Conservation (phyloP, 2,329 filamentous ascomycete species). For the Fusarium sp. region DNA sequence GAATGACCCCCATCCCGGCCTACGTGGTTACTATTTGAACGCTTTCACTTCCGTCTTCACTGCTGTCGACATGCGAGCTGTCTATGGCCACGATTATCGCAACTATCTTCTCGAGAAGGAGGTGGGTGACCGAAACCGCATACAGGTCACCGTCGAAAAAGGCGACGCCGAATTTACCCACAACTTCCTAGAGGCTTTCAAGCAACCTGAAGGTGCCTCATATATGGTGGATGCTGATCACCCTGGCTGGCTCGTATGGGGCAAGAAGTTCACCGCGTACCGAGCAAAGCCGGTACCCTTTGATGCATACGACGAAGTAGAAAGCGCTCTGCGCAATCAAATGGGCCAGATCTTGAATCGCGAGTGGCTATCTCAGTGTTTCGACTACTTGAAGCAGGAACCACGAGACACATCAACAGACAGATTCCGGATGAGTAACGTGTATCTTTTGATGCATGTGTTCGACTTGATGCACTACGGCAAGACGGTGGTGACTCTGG, state of each 20-base stretch:
- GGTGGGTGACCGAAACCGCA: conserved; percentile 77
- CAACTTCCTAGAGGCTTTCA: conserved; percentile 84
- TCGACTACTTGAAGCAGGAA: conserved; percentile 96
- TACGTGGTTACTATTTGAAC: conserved; percentile 85
- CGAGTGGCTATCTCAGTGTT: conserved; percentile 89
- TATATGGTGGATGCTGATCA: conserved; percentile 95
- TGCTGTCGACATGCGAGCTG: conserved; percentile 87
- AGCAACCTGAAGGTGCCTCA: conserved; percentile 75
- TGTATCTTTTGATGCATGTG: conserved; percentile 88
- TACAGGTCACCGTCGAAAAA: conserved; percentile 80
- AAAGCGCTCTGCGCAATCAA: conserved; percentile 79
- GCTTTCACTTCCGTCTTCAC: conserved; percentile 84
- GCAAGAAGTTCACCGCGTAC: conserved; percentile 86
- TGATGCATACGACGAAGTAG: conserved; percentile 83
- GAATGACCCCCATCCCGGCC: conserved; percentile 89
- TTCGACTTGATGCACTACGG: conserved; percentile 92
- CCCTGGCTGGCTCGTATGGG: conserved; percentile 97
- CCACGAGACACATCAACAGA: conserved; percentile 86
- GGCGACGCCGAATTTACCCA: conserved; percentile 85
- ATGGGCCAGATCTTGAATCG: conserved; percentile 86
- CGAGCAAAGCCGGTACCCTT: conserved; percentile 79
- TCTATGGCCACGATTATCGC: conserved; percentile 88
- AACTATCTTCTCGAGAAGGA: conserved; percentile 89
- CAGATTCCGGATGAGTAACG: conserved; percentile 90
- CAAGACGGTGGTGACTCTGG: conserved; percentile 82